Evolutionary conservation across 805 yeast species (phyloP).

Genomic region (Yarrowia alimentaria): DNA sequence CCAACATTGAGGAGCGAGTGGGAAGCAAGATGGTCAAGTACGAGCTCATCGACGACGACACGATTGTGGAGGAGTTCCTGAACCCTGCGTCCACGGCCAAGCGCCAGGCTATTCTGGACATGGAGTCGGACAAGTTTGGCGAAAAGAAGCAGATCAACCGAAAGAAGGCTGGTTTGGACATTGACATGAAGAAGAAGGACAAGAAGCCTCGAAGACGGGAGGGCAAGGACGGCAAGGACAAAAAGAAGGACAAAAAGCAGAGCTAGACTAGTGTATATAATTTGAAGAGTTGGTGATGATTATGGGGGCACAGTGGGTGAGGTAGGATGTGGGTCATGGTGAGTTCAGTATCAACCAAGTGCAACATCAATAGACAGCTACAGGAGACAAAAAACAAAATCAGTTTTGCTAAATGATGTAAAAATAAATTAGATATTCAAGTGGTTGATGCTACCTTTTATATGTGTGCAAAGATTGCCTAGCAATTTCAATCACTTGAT

Average conservation of each 20-base stretch:
- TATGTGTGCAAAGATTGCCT: no score
- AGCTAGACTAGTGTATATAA: no score
- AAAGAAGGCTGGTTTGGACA: constrained; percentile 38
- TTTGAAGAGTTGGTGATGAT: not conserved
- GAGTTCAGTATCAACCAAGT: no score
- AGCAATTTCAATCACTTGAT: no score
- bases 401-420: no score
- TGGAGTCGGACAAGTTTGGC: constrained; percentile 90
- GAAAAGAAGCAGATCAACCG: constrained; percentile 59
- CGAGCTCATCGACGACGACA: constrained; percentile 68
- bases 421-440: no score
- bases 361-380: no score
- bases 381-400: no score
- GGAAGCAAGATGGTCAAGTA: constrained; percentile 76
- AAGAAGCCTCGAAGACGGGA: constrained; percentile 3
- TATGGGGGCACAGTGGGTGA: no score
- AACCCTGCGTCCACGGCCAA: constrained; percentile 74
- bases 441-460: no score
- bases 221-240: constrained; percentile 3
- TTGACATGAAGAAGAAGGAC: constrained; percentile 4
- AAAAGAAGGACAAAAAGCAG: no score
- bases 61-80: constrained; percentile 69
- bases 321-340: no score
- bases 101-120: constrained; percentile 86
- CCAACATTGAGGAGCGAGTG: constrained; percentile 83